These are phyloP conservation scores for Fistulifera pelliculosa DNA, from an alignment of 108 stramenopile genomes.

Conservation along the genomic window DNA sequence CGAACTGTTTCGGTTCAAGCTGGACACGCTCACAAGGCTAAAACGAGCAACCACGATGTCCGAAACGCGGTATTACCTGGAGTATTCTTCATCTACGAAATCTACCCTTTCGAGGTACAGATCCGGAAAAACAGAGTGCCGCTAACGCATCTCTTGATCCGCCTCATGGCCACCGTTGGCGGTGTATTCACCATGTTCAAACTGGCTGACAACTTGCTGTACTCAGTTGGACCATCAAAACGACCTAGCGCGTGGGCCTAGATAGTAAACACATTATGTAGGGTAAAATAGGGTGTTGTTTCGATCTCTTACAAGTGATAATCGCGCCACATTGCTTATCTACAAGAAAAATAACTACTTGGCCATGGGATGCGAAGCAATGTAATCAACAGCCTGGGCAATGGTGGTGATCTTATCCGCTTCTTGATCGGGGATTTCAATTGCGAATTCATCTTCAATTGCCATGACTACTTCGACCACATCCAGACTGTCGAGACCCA, in stretches of 20 bases:
- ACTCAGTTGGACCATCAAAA: no score
- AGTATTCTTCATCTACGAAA: slow-evolving; percentile 97
- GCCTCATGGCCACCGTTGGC: slow-evolving; percentile 91
- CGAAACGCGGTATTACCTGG: slow-evolving; percentile 86
- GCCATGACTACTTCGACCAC: slow-evolving; percentile 99
- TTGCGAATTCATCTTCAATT: slow-evolving; percentile 99
- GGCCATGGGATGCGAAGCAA: slow-evolving; percentile 88
- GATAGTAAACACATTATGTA: neutral
- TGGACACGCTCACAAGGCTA: slow-evolving; percentile 11
- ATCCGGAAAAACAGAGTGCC: slow-evolving; percentile 58
- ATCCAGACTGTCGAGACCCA: slow-evolving; percentile 98
- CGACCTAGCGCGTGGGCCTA: neutral
- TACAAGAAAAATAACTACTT: slow-evolving; percentile 39
- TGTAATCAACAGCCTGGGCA: slow-evolving; percentile 92
- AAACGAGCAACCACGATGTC: slow-evolving; percentile 27
- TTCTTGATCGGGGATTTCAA: slow-evolving; percentile 99
- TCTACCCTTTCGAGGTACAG: slow-evolving; percentile 95
- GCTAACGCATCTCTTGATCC: slow-evolving; percentile 82
- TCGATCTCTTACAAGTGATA: no score
- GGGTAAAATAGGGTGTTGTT: no score
- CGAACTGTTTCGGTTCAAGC: slow-evolving; percentile 21
- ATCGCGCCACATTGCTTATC: no score
- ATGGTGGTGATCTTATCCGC: slow-evolving; percentile 95
- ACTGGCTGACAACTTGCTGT: slow-evolving; percentile 12
- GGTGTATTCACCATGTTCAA: slow-evolving; percentile 81